Conservation (phyloP, 176 grass and related monocot species). For the Oryza australiensis region DNA sequence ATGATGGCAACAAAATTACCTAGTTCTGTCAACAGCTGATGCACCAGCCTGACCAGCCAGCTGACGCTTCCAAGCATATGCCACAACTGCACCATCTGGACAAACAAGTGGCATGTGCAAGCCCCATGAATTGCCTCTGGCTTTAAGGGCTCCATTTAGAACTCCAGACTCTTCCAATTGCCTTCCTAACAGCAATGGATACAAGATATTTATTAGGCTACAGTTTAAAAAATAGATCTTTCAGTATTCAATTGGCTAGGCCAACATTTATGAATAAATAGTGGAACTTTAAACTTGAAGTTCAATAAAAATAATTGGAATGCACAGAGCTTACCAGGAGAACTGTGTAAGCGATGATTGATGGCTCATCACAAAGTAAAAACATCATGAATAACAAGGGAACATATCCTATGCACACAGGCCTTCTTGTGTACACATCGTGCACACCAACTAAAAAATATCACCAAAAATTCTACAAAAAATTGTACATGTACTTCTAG, state of each 20-base stretch:
- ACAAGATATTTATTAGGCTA: conserved; percentile 16
- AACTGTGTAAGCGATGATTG: background rate
- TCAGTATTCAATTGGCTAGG: conserved; percentile 2
- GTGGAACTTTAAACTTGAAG: background rate
- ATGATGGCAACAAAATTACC: conserved; percentile 43
- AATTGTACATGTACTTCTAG: too few species aligned
- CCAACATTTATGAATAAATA: background rate
- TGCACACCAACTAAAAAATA: too few species aligned
- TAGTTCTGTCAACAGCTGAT: conserved; percentile 98
- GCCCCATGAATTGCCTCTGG: conserved; percentile 93
- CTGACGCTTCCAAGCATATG: conserved; percentile 99
- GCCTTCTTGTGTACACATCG: too few species aligned
- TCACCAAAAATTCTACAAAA: too few species aligned
- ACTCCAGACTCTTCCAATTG: conserved; percentile 93
- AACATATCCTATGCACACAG: too few species aligned
- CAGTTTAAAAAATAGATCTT: background rate
- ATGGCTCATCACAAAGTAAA: background rate
- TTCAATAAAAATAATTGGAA: background rate
- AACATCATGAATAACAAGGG: background rate
- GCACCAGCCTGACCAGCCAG: conserved; percentile 97
- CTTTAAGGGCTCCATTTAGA: conserved; percentile 76
- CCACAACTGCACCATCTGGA: conserved; percentile 97
- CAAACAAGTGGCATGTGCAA: conserved; percentile 99
- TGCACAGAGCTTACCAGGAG: background rate
- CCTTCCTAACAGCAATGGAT: conserved; percentile 57